Conservation (phyloP, 148 eudicot species). For the Cornus suecica region DNA sequence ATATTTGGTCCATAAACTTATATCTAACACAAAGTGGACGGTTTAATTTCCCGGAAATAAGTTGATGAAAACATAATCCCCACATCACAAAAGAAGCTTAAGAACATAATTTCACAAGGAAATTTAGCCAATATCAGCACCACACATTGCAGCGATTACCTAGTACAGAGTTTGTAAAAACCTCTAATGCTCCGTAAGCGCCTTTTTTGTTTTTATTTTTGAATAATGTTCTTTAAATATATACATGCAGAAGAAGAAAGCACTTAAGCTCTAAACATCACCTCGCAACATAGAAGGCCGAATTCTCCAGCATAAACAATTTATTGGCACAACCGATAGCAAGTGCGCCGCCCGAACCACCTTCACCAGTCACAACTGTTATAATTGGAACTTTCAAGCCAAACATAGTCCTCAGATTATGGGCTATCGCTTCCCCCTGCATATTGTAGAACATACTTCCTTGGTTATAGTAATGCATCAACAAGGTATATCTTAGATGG, state of each 20-base stretch:
- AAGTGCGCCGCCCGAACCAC: slow-evolving; percentile 48
- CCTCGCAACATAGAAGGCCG: slow-evolving; percentile 46
- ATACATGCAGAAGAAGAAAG: neutral
- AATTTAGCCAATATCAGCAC: neutral
- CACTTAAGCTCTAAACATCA: neutral
- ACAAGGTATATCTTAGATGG: neutral
- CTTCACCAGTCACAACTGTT: slow-evolving; percentile 41
- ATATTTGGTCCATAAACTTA: neutral
- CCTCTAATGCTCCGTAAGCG: too few relatives aligned
- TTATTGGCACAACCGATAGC: slow-evolving; percentile 45
- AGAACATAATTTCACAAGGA: neutral
- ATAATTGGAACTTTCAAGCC: slow-evolving; percentile 40
- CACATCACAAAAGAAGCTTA: neutral
- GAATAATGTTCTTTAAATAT: neutral
- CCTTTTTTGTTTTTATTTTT: neutral
- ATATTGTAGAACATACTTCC: neutral
- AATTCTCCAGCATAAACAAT: slow-evolving; percentile 40
- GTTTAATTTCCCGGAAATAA: neutral
- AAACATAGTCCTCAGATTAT: slow-evolving; percentile 39
- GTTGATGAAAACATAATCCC: neutral
- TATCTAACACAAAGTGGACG: neutral
- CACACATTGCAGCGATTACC: neutral
- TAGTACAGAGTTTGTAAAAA: neutral
- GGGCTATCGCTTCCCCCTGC: slow-evolving; percentile 47
- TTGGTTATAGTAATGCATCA: neutral